These are phyloP conservation scores for Eucommia ulmoides DNA, from an alignment of 257 asterid genomes.

Conservation along the genomic window DNA sequence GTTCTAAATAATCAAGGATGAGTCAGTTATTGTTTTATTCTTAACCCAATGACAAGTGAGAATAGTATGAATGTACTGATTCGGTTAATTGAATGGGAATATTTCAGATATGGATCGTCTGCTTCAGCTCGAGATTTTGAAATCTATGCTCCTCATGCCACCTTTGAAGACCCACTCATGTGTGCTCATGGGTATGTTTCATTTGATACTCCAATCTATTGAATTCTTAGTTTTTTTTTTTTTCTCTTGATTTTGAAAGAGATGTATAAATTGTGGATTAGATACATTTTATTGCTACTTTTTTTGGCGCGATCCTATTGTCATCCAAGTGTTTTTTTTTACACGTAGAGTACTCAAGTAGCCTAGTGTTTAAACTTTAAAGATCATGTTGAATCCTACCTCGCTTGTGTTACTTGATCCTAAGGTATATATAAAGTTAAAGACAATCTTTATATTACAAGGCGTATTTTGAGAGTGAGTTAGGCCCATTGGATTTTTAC, in stretches of 20 bases:
- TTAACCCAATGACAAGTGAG: too few relatives aligned
- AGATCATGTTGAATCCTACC: background rate
- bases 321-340: background rate
- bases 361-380: background rate
- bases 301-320: background rate
- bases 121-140: constrained; percentile 67
- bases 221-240: background rate
- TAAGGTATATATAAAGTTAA: too few relatives aligned
- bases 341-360: background rate
- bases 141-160: constrained; percentile 66
- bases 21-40: too few relatives aligned
- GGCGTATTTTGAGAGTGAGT: too few relatives aligned
- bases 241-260: background rate
- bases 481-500: too few relatives aligned
- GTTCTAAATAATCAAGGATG: too few relatives aligned
- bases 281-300: background rate
- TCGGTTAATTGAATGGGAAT: too few relatives aligned
- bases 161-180: constrained; percentile 89
- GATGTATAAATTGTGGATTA: background rate
- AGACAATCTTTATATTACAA: too few relatives aligned
- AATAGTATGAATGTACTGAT: too few relatives aligned
- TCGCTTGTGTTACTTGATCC: too few relatives aligned
- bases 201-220: background rate
- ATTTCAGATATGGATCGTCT: constrained; percentile 63
- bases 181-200: constrained; percentile 61